Percentiles rank a stretch among this genome's conserved stretches.
phyloP scores from a whole-genome alignment of 169 alveolate species.

The Cryptosporidium ubiquitum region DNA sequence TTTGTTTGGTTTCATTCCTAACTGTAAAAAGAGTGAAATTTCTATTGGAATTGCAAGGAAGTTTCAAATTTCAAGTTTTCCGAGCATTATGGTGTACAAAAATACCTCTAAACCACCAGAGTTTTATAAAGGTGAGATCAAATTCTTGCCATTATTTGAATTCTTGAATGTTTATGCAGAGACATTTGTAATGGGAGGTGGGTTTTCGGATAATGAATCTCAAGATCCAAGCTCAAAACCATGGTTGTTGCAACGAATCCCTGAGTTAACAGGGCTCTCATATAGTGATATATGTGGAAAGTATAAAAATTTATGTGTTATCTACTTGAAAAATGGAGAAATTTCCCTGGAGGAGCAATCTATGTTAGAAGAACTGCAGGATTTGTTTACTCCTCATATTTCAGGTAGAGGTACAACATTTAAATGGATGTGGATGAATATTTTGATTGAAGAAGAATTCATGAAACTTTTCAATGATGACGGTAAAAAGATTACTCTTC shows the following conservation, averaged over 20 bases:
- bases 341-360: constrained; percentile 80
- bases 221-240: constrained; percentile 87
- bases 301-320: constrained; percentile 84
- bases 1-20: constrained; percentile 84
- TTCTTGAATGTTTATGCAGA: constrained; percentile 95
- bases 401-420: constrained; percentile 83
- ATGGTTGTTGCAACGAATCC: constrained; percentile 85
- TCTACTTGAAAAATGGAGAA: constrained; percentile 83
- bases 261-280: constrained; percentile 85
- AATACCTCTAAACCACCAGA: constrained; percentile 84
- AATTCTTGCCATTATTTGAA: constrained; percentile 89
- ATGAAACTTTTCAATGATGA: constrained; percentile 79
- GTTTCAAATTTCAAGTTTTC: constrained; percentile 88
- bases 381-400: constrained; percentile 84
- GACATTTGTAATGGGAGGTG: constrained; percentile 95
- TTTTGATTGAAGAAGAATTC: constrained; percentile 82
- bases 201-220: constrained; percentile 83
- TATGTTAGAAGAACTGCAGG: constrained; percentile 85
- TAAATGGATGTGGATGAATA: constrained; percentile 89
- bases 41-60: constrained; percentile 78
- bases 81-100: constrained; percentile 87
- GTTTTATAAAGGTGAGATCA: constrained; percentile 90
- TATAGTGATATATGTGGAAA: constrained; percentile 88
- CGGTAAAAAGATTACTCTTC: constrained; percentile 75
- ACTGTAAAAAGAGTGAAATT: constrained; percentile 75